phyloP scores from a whole-genome alignment of 305 asterid species.

The Fraxinus latifolia region DNA sequence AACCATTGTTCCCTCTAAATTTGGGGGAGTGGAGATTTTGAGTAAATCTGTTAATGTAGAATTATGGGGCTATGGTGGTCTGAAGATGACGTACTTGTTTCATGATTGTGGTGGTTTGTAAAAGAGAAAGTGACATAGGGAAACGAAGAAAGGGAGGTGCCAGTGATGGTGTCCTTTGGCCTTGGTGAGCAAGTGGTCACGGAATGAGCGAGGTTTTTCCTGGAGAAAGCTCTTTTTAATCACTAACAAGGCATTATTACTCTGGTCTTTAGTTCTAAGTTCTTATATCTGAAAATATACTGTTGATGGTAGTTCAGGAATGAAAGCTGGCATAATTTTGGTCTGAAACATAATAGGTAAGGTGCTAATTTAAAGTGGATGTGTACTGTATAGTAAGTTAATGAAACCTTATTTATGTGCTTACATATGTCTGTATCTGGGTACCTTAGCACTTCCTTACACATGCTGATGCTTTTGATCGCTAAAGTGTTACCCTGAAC shows the following conservation, averaged over 20 bases:
- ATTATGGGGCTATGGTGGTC: background rate
- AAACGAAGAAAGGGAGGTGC: background rate
- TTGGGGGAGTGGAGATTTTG: background rate
- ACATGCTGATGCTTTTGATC: conserved; percentile 11
- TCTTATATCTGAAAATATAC: background rate
- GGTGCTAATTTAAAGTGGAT: background rate
- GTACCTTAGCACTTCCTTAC: background rate
- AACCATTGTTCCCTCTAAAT: background rate
- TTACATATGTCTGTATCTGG: background rate
- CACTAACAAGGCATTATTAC: background rate
- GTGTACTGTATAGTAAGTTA: background rate
- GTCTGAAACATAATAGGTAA: background rate
- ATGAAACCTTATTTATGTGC: background rate
- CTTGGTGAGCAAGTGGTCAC: background rate
- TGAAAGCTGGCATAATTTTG: background rate
- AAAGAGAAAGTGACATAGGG: background rate
- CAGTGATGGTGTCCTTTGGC: background rate
- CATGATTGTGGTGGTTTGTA: background rate
- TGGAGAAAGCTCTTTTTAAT: background rate
- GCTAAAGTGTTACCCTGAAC: conserved; percentile 6
- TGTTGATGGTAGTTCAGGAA: background rate
- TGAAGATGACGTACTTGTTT: background rate
- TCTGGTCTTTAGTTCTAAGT: background rate
- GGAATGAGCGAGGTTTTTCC: background rate
- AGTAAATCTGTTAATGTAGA: background rate